These are phyloP conservation scores for Penicillium longicatenatum DNA, from an alignment of 495 filamentous ascomycete genomes.

Conservation along the genomic window DNA sequence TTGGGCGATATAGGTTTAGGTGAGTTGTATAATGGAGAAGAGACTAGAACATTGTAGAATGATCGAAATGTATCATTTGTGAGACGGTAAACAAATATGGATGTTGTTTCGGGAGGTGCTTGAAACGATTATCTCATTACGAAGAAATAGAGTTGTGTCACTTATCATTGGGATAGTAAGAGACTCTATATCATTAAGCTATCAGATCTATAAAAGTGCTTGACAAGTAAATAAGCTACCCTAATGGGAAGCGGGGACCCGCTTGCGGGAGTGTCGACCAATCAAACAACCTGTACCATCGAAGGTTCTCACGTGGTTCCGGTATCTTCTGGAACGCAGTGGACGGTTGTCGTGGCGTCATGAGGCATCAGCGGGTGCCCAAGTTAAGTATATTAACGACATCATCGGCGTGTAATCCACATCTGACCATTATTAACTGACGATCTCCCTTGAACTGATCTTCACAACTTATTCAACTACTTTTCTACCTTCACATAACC, in stretches of 20 bases:
- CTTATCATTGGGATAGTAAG: no score
- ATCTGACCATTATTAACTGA: neutral
- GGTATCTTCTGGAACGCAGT: constrained; percentile 47
- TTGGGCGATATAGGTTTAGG: neutral
- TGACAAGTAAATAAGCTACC: neutral
- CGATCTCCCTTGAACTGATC: neutral
- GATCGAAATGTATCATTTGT: no score
- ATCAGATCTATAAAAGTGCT: neutral
- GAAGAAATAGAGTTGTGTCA: neutral
- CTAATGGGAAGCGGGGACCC: neutral
- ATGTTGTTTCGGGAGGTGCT: neutral
- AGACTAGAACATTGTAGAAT: neutral
- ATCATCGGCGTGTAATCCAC: constrained; percentile 12
- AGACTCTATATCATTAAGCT: no score
- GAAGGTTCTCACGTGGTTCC: constrained; percentile 4
- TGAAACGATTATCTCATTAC: neutral
- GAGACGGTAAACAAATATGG: no score
- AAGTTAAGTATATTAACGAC: constrained; percentile 33
- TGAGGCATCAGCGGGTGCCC: constrained; percentile 27
- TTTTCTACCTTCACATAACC: constrained; percentile 9
- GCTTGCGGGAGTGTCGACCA: neutral
- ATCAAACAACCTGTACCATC: neutral
- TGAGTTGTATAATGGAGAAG: neutral
- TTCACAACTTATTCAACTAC: constrained; percentile 9
- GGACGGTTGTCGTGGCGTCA: constrained; percentile 40